Evolutionary conservation across 2,329 filamentous ascomycete species (phyloP), one percentile per base, ranked within the genome.

Genomic region (Aspergillus sp.): DNA sequence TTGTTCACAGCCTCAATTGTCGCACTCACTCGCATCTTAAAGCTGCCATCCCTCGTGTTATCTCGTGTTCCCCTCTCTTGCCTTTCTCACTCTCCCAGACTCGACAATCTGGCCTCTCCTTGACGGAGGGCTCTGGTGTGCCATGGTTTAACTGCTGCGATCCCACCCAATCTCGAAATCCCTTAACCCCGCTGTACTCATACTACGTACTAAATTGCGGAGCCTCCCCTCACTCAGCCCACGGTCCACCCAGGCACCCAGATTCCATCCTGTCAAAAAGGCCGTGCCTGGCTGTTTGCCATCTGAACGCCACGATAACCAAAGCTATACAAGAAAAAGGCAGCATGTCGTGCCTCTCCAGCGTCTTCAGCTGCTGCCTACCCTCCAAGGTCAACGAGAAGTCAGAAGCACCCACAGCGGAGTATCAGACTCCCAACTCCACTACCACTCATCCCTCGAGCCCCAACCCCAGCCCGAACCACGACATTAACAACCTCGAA

Each of bases 1-100:
- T 49, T 58, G 56, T 58, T 58, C 56, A 58, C 56, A 58, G 56
- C 50, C 56, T 40, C 56, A 58, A 50, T 47, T 39, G 39, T 19
- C 37, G 37, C 35, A 15, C 35, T 37, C 35, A 37, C 35, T 37
- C 15, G 35, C 49, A 21, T 45, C 46, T 51, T 49, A 57, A 57
- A 57, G 33, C 55, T 33, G 24, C 19, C 19, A 7, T 12, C 17
- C 50, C 47, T 54, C 51, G 51, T 51, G 49, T 58, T 45, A 45
- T 17, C 44, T 54, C 51, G 51, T 51, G 49, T 58, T 40, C 50
- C 23, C 44, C 17, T 40, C 37, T 31, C 31, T n/a, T 31, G 9
- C 31, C 33, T 39, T 9, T 15, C 31, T 40, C n/a, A 24, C 41
- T 47, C 31, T 47, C 35, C 15, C 44, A 23, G 37, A 21, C 43